Base-by-base conservation (phyloP, 2,329 filamentous ascomycete genomes). In the Didymella exigua region DNA sequence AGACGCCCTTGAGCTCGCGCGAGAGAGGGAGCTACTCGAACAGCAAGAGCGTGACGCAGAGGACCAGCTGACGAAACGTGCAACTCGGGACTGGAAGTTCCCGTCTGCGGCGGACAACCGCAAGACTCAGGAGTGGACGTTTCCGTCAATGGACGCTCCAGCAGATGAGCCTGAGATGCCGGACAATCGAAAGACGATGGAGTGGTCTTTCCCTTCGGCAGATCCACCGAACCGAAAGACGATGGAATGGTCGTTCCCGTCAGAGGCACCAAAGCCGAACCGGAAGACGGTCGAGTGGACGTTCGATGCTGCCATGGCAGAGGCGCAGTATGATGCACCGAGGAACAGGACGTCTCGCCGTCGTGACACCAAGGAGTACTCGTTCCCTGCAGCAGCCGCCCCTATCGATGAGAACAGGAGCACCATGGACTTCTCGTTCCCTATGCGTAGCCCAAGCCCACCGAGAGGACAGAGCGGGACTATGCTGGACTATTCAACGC, bases 111-210 rank as follows among this genome's bases (percentile, higher is more conserved):
- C 49, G 27, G 73, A 59, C 18, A 68, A 77, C 67, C 75, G 78
- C 29, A 73, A 71, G 5, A 81, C 79, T 0, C 80, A 79, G 71
- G 81, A 83, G 29, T 86, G 82, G 82, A 83, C 78, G 11, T 84
- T 84, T 57, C 81, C 81, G 2, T 71, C 66, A 9, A 70, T 70
- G 63, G 72, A 77, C 16, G 73, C 73, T 56, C 71, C 70, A 33
- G 57, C 66, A 23, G 56, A 65, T 18, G 52, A 67, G 14, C 38
- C 50, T 16, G 36, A 38, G 11, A 38, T 38, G 36, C 36, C 21
- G 31, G 73, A 59, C 11, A 69, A 77, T 66, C 76, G 78, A n/a
- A 74, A 72, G 8, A 81, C 79, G 0, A 80, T 81, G 74, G 81
- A 84, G 26, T 86, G 83, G 83, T 83, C 79, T 3, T 84, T 84